Evolutionary conservation across 106 monocot genomes (phyloP).

Genomic region (Apostasia shenzhenica): DNA sequence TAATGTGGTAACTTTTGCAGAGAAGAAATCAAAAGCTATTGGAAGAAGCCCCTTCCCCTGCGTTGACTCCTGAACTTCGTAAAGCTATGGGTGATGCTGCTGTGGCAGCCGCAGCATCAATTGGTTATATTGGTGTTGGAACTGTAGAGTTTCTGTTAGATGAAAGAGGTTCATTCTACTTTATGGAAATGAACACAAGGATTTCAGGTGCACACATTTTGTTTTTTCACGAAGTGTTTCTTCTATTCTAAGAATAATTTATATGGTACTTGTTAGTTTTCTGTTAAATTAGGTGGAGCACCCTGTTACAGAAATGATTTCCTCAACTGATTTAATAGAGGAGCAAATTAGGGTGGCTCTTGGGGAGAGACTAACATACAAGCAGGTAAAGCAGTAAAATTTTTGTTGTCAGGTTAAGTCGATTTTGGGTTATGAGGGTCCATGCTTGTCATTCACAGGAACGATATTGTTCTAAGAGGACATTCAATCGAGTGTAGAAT

Average conservation of each 20-base stretch:
- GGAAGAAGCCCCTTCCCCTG: conserved; percentile 97
- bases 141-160: conserved; percentile 94
- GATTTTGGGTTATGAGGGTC: not conserved
- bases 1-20: conserved; percentile 21
- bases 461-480: conserved; percentile 91
- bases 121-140: conserved; percentile 93
- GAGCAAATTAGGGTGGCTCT: conserved; percentile 92
- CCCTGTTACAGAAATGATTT: conserved; percentile 97
- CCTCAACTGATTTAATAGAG: conserved; percentile 89
- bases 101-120: conserved; percentile 87
- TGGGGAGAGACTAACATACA: conserved; percentile 69
- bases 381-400: conserved; percentile 44
- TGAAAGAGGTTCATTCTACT: conserved; percentile 84
- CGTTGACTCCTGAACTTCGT: conserved; percentile 75
- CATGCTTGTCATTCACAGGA: conserved; percentile 36
- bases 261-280: not conserved
- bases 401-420: not conserved
- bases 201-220: conserved; percentile 71
- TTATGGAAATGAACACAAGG: conserved; percentile 99
- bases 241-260: not conserved
- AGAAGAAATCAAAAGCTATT: conserved; percentile 93
- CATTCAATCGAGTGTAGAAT: conserved; percentile 98
- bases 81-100: conserved; percentile 99
- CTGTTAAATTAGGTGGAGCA: conserved; percentile 72
- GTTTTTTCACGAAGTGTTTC: not conserved